Conservation (phyloP, 352 stramenopile species). For the Peronosclerospora sorghi region DNA sequence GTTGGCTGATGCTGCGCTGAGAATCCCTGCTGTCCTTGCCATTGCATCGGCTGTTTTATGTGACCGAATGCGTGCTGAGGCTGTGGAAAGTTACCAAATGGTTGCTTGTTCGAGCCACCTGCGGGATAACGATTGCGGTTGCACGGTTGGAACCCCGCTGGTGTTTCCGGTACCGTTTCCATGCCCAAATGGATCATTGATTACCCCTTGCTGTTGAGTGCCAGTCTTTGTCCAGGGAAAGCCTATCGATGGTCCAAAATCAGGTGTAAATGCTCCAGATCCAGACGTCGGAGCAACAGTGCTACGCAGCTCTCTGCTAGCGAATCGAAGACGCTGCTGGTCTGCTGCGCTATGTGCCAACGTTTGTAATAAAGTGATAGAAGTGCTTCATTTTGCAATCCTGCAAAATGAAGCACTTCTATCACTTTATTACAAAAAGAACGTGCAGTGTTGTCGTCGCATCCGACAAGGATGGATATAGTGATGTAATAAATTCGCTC, state of each 20-base stretch:
- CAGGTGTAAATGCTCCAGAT: conserved; percentile 5
- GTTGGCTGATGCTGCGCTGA: conserved; percentile 19
- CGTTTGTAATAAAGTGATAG: too few relatives aligned
- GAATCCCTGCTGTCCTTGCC: conserved; percentile 23
- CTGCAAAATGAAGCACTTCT: too few relatives aligned
- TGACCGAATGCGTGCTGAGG: conserved; percentile 17
- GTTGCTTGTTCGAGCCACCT: conserved; percentile 3
- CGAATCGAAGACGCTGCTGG: too few relatives aligned
- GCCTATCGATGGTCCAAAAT: conserved; percentile 10
- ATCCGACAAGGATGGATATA: too few relatives aligned
- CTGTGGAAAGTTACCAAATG: conserved; percentile 13
- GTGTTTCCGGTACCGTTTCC: conserved; percentile 17
- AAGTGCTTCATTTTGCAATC: too few relatives aligned
- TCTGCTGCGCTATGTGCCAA: too few relatives aligned
- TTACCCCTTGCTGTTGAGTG: conserved; percentile 12
- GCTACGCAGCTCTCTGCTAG: too few relatives aligned
- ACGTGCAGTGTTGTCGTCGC: too few relatives aligned
- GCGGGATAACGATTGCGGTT: conserved; percentile 11
- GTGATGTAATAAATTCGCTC: too few relatives aligned
- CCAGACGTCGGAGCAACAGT: conserved; percentile 2
- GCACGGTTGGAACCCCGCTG: conserved; percentile 19
- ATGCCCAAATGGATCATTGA: conserved; percentile 44
- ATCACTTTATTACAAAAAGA: too few relatives aligned
- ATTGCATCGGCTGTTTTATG: conserved; percentile 29
- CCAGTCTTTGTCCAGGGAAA: conserved; percentile 5